A percentile compares a stretch with the other conserved stretches of the same genome.
phyloP scores from a whole-genome alignment of 176 grass and related monocot species.

The Rhipidocladum racemiflorum region DNA sequence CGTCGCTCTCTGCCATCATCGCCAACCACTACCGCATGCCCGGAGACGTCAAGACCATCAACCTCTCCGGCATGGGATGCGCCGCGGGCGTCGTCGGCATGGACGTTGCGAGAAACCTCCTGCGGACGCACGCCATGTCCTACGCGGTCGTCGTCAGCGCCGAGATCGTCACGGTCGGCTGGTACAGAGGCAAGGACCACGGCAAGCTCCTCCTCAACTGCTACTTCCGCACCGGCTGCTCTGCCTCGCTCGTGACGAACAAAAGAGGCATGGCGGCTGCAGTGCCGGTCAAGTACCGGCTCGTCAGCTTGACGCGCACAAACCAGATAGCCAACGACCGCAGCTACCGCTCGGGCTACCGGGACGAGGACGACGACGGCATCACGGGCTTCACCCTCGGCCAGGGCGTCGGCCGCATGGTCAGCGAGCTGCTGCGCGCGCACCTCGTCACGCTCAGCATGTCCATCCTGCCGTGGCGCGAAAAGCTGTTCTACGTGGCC shows the following conservation, averaged over 20 bases:
- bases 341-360: slow-evolving; percentile 49
- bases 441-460: slow-evolving; percentile 46
- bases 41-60: slow-evolving; percentile 49
- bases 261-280: background rate
- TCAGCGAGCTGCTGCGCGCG: slow-evolving; percentile 43
- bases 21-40: slow-evolving; percentile 51
- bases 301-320: slow-evolving; percentile 52
- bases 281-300: slow-evolving; percentile 43
- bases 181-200: slow-evolving; percentile 64
- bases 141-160: slow-evolving; percentile 70
- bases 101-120: slow-evolving; percentile 42
- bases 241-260: slow-evolving; percentile 52
- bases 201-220: slow-evolving; percentile 77
- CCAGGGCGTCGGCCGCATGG: slow-evolving; percentile 43
- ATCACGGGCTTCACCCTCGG: slow-evolving; percentile 67
- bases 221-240: slow-evolving; percentile 77
- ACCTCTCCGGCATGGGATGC: slow-evolving; percentile 86
- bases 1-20: slow-evolving; percentile 60
- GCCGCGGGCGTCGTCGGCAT: slow-evolving; percentile 49
- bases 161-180: slow-evolving; percentile 67
- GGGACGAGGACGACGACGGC: slow-evolving; percentile 69
- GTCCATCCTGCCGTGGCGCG: slow-evolving; percentile 59
- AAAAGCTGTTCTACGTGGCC: slow-evolving; percentile 40
- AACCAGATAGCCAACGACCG: slow-evolving; percentile 49
- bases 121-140: slow-evolving; percentile 8